Base-by-base conservation (phyloP, 495 filamentous ascomycete species). In the Cercophora sp. region DNA sequence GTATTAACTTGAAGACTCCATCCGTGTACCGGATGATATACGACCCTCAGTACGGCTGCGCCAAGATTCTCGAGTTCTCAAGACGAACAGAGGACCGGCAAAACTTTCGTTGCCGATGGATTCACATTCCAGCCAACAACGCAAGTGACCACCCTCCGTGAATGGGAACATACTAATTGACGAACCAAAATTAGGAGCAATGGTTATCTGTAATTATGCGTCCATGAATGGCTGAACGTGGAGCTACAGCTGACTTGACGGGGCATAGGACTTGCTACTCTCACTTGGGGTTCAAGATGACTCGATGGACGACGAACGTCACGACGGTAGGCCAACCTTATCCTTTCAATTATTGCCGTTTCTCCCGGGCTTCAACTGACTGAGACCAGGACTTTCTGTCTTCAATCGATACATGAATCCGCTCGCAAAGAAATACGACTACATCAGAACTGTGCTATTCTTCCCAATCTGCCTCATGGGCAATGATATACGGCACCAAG, bases 51-150 rank as follows among this genome's bases (percentile, higher is more conserved):
- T 29, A 40, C n/a, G 40, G 48, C 0, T 57, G 54, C 11, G 54
- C 54, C 22, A 34, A 27, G 20, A 41, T 43, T 19, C 16, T 57
- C 8, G 19, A 48, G 16, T 27, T n/a, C 13, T 47, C 42, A 2
- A 45, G 48, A 16, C 3, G 8, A 19, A 42, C 35, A n/a, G 41
- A 48, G 15, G 31, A 48, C 2, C 26, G 11, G 3, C 32, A 42
- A n/a, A 40, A 57, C 26, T 57, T 57, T 35, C 31, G 35, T 9
- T 57, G 48, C 25, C n/a, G 54, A 15, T 57, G 54, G 54, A 47
- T 57, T 20, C 47, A 52, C 20, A 35, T 57, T 15, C 54, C 54
- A 4, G 48, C 48, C 10, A 57, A 57, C 41, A 52, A 52, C 15
- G 52, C 35, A 16, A 43, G 52, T 39, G 18, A 19, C 9, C 15